These are phyloP conservation scores for Lentinula boryana DNA, from an alignment of 768 basidiomycete species.

Conservation along the genomic window DNA sequence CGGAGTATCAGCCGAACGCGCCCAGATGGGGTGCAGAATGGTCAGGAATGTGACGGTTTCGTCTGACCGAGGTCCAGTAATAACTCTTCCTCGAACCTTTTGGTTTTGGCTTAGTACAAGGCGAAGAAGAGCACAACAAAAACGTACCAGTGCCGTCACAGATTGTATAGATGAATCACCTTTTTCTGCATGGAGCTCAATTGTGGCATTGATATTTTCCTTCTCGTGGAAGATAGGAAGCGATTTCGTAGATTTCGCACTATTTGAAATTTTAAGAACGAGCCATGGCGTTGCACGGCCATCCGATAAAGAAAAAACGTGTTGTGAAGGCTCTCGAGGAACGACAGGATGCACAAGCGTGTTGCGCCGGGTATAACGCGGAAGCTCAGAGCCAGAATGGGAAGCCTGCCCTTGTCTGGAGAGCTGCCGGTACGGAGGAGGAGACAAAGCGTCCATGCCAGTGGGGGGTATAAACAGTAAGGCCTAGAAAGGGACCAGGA, in stretches of 20 bases:
- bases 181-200: slow-evolving; percentile 42
- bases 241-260: slow-evolving; percentile 45
- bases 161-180: slow-evolving; percentile 45
- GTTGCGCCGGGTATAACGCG: slow-evolving; percentile 43
- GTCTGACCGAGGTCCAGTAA: slow-evolving; percentile 38
- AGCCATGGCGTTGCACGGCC: slow-evolving; percentile 38
- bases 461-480: not conserved
- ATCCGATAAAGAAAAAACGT: slow-evolving; percentile 35
- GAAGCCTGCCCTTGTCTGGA: slow-evolving; percentile 48
- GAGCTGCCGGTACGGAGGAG: slow-evolving; percentile 45
- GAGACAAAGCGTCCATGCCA: slow-evolving; percentile 25
- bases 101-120: not conserved
- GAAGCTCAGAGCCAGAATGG: slow-evolving; percentile 37
- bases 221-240: slow-evolving; percentile 50
- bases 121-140: not conserved
- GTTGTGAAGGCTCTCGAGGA: slow-evolving; percentile 40
- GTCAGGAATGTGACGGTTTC: slow-evolving; percentile 41
- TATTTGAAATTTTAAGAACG: slow-evolving; percentile 41
- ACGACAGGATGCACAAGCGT: slow-evolving; percentile 32
- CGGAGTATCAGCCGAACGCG: slow-evolving; percentile 34
- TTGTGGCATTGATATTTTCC: slow-evolving; percentile 40
- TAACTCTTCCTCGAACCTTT: slow-evolving; percentile 46
- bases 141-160: slow-evolving; percentile 36
- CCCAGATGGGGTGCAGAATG: slow-evolving; percentile 41
- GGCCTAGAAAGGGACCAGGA: not conserved